phyloP scores from a whole-genome alignment of 371 early-diverging fungal genomes.

The Saksenaea oblongispora region DNA sequence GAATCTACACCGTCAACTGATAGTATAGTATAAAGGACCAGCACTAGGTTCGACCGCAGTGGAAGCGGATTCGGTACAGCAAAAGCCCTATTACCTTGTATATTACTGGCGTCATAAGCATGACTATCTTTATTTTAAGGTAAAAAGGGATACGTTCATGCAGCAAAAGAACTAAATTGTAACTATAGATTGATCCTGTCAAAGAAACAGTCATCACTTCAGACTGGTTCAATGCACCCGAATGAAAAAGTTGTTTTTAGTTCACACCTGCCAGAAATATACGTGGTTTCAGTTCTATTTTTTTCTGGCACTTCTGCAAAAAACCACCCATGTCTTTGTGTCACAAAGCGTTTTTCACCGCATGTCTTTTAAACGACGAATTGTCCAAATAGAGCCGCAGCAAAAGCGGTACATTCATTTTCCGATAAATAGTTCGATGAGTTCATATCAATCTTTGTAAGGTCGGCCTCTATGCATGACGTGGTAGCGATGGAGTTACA shows the following conservation, averaged over 20 bases:
- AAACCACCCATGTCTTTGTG: no score
- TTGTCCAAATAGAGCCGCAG: no score
- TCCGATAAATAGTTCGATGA: no score
- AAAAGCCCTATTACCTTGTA: constrained; percentile 45
- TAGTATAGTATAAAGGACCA: constrained; percentile 20
- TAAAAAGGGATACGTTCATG: not conserved
- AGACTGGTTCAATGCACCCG: constrained; percentile 44
- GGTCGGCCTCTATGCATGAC: no score
- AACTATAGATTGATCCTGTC: constrained; percentile 38
- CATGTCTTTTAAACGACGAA: no score
- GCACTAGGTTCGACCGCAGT: constrained; percentile 7
- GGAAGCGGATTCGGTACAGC: constrained; percentile 11
- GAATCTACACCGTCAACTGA: constrained; percentile 5
- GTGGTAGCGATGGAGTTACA: no score
- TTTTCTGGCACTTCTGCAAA: no score
- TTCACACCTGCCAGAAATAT: no score
- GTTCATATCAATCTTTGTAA: no score
- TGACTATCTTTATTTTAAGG: constrained; percentile 64
- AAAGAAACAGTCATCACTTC: constrained; percentile 49
- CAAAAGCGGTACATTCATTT: no score
- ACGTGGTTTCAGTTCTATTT: no score
- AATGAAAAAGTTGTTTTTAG: not conserved
- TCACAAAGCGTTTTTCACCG: no score
- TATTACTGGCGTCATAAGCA: constrained; percentile 68
- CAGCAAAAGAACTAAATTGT: not conserved